Base-by-base conservation (phyloP, 148 eudicot genomes). In the Rhododendron henanense region DNA sequence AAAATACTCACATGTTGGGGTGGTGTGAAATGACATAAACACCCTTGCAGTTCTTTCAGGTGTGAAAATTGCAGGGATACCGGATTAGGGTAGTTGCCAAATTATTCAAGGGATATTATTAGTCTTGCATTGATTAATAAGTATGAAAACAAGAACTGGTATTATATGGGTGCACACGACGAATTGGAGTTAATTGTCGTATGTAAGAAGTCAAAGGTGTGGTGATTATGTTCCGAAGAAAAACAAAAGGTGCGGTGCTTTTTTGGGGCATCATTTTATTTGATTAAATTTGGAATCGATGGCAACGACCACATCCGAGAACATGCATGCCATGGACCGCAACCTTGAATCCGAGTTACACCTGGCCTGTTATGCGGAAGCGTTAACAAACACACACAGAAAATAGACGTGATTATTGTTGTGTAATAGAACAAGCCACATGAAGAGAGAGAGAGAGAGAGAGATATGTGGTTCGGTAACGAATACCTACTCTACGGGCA, bases 11-110 rank as follows among this genome's bases (percentile, higher is more conserved):
- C 85, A 3, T 14, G 2, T 82, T 2, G 37, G 21, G 23, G 18
- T 37, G 50, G 44, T 0, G 4, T 74, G 65, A 69, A 88, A 85
- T 85, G 79, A 88, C 91, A 21, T 84, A 35, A 69, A 14, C 67
- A 81, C 87, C 90, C 91, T 2, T 59, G 65, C 9, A 1, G 35
- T 1, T 67, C 0, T 47, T 3, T 50, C 41, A 41, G 18, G 50
- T 69, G 33, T 15, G 59, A 48, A 48, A 69, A 31, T 69, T 47
- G 79, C 78, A 45, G 31, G 3, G 28, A 19, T 13, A 6, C 65
- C 65, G 21, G 65, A 57, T 57, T 16, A 57, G 63, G 63, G 63
- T 57, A 18, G 63, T 16, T 57, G 63, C 63, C 21, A 5, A 57
- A 57, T 18, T 57, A 57, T 57, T 57, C 59, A 57, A 57, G 63